These are phyloP conservation scores for Lactarius quietus DNA, from an alignment of 768 basidiomycete species.

Conservation along the genomic window DNA sequence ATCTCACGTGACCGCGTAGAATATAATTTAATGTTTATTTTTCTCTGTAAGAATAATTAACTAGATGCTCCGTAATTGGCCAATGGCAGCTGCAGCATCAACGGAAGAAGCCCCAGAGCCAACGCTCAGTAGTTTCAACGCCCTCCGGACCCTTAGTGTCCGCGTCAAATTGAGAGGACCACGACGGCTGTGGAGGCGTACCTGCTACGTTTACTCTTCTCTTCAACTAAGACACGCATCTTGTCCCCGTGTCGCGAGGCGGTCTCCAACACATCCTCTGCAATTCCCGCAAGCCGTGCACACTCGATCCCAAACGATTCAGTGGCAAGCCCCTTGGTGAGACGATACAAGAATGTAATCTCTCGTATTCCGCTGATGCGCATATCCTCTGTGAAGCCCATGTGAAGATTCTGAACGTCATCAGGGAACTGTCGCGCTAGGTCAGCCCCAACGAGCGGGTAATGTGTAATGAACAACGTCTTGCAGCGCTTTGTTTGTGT, in stretches of 20 bases:
- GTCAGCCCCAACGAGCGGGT: slow-evolving; percentile 76
- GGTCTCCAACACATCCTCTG: slow-evolving; percentile 58
- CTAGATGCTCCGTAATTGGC: slow-evolving; percentile 4
- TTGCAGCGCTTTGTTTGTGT: slow-evolving; percentile 56
- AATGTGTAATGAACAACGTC: slow-evolving; percentile 94
- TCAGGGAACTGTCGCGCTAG: slow-evolving; percentile 56
- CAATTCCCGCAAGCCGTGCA: slow-evolving; percentile 80
- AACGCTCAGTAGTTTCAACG: slow-evolving; percentile 11
- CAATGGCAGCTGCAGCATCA: neutral
- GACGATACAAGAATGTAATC: slow-evolving; percentile 83
- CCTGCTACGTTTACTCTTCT: slow-evolving; percentile 50
- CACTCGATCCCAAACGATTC: slow-evolving; percentile 94
- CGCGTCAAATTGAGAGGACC: neutral
- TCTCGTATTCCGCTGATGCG: slow-evolving; percentile 70
- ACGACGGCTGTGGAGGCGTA: slow-evolving; percentile 25
- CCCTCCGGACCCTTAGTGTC: slow-evolving; percentile 14
- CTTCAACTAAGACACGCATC: slow-evolving; percentile 53
- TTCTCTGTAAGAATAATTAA: no score
- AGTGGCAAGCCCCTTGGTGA: slow-evolving; percentile 68
- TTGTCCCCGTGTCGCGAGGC: slow-evolving; percentile 52
- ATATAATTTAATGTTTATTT: no score
- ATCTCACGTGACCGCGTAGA: neutral
- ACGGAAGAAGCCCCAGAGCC: slow-evolving; percentile 3
- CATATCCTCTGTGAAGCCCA: slow-evolving; percentile 72
- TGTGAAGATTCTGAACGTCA: slow-evolving; percentile 75